Evolutionary conservation across 192 early-diverging fungal genomes (phyloP), one percentile per base, ranked within the genome.

Genomic region (Geranomyces michiganensis): DNA sequence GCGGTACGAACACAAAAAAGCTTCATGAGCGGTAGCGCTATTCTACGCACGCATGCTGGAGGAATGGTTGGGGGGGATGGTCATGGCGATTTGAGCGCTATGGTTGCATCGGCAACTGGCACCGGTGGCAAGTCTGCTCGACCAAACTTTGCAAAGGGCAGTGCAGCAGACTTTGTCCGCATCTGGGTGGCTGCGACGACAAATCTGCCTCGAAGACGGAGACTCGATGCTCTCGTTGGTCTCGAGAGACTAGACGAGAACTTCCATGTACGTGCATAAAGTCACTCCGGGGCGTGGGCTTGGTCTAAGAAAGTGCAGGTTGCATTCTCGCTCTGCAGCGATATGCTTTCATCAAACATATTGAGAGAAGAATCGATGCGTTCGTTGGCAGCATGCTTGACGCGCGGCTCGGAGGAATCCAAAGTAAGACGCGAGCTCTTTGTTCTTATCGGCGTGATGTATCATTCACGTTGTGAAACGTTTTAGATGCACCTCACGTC

Each of bases 191-290:
- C 56, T 15, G 58, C 68, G 5, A 61, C 68, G 26, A 9, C 26
- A 14, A 60, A 56, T 10, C 0, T 70, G 19, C 68, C 68, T 14
- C 24, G 43, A 13, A 17, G 68, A 6, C 30, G 56, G 26, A 55
- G 68, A 60, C 44, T 70, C 0, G 79, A 81, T 51, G 73, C 60
- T 36, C 45, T 81, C 1, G 14, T 78, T 2, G 60, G 62, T 14
- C 29, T 80, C 19, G 76, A 78, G 43, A 77, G 75, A 65, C 29
- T 62, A 12, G 81, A 82, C 68, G 78, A 82, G 66, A 71, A 75
- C 66, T 82, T 82, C 56, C 78, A 82, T 59, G 81, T 82, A 67
- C 45, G 76, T 15, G 51, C n/a, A 3, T 8, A 3, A 41, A 41
- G 5, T 41, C 36, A 41, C 36, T 41, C 36, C 10, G 3, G 36